Base-by-base conservation (phyloP, 2,329 filamentous ascomycete species). In the Colletotrichum sansevieriae region DNA sequence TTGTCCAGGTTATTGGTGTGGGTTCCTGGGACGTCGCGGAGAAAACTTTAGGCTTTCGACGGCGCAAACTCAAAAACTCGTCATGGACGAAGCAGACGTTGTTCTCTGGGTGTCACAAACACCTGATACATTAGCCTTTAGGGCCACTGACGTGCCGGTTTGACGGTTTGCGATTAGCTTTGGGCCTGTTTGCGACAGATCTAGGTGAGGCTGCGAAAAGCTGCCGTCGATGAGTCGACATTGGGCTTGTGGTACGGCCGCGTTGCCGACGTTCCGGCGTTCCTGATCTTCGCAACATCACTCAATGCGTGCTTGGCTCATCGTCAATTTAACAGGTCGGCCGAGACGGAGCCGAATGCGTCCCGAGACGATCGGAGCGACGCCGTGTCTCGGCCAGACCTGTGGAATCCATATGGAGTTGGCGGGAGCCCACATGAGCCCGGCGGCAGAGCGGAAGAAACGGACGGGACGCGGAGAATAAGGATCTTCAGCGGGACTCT, bases 51-150 rank as follows among this genome's bases (percentile, higher is more conserved):
- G 62, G 15, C 47, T 69, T 65, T 69, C 20, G 49, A 56, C 55
- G 49, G 61, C 10, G 15, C 62, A 55, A 66, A 69, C 56, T 61
- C 43, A 60, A 66, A 65, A 60, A n/a, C 18, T 57, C 62, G 66
- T 57, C 55, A 69, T 69, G 49, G 25, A 18, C 35, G 56, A 39
- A 44, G 63, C 37, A 65, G 43, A 56, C 18, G 33, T 33, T 39
- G 7, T 59, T 55, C 47, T 22, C 20, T 22, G 35, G 11, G 25
- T 51, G 60, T 44, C 37, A 37, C 43, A n/a, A 20, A 49, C 41
- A 65, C 65, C 65, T 65, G 61, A 65, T 60, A 60, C 62, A n/a
- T 20, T 60, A 68, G 65, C 60, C n/a, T 25, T 60, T 47, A 43
- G 41, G 59, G 46, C 56, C 64, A 37, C 15, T 52, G 64, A 63